Percentiles rank a stretch among this genome's conserved stretches.
Conservation (phyloP, 352 stramenopile species). For the Phytopythium chamaehyphon region DNA sequence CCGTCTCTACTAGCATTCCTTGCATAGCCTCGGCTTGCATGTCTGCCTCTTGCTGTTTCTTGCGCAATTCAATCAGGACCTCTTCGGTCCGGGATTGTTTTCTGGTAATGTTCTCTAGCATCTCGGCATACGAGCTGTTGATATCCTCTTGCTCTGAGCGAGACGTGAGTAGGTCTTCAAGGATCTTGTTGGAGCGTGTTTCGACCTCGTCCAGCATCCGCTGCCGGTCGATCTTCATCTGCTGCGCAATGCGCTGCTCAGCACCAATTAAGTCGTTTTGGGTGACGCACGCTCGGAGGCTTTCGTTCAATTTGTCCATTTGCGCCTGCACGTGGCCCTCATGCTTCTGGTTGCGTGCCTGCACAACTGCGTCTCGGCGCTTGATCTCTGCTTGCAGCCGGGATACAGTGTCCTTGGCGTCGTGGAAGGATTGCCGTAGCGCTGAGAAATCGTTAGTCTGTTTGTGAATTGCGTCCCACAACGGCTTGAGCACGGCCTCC, state of each 20-base stretch:
- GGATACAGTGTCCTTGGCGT: conserved; percentile 68
- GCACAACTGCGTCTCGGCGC: conserved; percentile 67
- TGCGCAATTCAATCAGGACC: conserved; percentile 50
- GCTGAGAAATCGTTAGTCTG: conserved; percentile 71
- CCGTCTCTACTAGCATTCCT: conserved; percentile 48
- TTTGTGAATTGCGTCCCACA: conserved; percentile 76
- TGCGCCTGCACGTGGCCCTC: conserved; percentile 63
- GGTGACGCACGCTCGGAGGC: conserved; percentile 64
- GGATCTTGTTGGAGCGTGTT: conserved; percentile 53
- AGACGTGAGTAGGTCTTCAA: conserved; percentile 56
- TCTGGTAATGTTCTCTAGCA: conserved; percentile 41
- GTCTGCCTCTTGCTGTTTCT: conserved; percentile 37
- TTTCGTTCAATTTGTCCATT: conserved; percentile 79
- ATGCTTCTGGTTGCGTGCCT: conserved; percentile 77
- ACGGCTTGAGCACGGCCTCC: conserved; percentile 46
- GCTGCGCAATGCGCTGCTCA: conserved; percentile 69
- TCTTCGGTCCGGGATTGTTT: conserved; percentile 56
- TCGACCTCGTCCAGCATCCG: conserved; percentile 59
- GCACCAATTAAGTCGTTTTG: conserved; percentile 72
- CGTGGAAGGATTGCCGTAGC: conserved; percentile 55
- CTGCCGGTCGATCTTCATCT: conserved; percentile 65
- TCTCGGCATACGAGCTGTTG: conserved; percentile 72
- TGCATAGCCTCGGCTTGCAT: conserved; percentile 34
- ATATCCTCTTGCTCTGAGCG: conserved; percentile 77
- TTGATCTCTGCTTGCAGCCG: conserved; percentile 81